Evolutionary conservation across 2,329 filamentous ascomycete genomes (phyloP).

Genomic region (Alternaria rosae): DNA sequence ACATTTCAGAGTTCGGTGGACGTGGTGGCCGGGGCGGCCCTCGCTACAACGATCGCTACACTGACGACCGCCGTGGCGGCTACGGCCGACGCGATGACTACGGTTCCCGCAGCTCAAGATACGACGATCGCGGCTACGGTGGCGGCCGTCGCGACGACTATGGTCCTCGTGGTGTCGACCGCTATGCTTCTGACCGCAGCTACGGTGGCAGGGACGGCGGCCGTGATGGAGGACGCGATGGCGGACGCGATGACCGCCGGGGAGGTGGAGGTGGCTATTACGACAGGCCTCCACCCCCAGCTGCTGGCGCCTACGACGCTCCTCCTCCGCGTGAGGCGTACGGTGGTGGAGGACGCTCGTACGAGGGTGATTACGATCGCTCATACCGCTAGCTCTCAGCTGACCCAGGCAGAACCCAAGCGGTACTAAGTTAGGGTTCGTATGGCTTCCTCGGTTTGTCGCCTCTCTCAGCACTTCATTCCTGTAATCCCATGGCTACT

Average conservation of each 20-base stretch:
- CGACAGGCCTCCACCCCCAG: conserved; percentile 60
- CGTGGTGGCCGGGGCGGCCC: conserved; percentile 59
- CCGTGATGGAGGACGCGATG: conserved; percentile 57
- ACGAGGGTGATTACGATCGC: conserved; percentile 58
- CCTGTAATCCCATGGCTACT: conserved; percentile 48
- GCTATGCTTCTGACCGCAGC: conserved; percentile 70
- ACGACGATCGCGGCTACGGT: conserved; percentile 58
- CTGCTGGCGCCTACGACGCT: conserved; percentile 44
- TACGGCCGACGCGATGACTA: conserved; percentile 57
- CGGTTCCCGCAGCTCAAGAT: conserved; percentile 50
- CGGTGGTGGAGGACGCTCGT: conserved; percentile 47
- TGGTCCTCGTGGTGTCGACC: conserved; percentile 52
- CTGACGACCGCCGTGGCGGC: conserved; percentile 57
- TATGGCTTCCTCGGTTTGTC: conserved; percentile 35
- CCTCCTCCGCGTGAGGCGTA: conserved; percentile 50
- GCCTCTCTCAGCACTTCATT: conserved; percentile 38
- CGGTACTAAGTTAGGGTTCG: conserved; percentile 45
- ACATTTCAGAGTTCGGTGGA: conserved; percentile 51
- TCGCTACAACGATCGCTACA: conserved; percentile 57
- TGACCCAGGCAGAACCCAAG: conserved; percentile 49
- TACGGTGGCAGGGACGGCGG: conserved; percentile 61
- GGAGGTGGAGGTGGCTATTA: conserved; percentile 65
- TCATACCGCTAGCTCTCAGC: conserved; percentile 44
- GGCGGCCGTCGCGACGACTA: conserved; percentile 61
- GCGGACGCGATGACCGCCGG: conserved; percentile 53